phyloP scores from a whole-genome alignment of 1,284 basidiomycete species.

The Ganoderma lingzhi region DNA sequence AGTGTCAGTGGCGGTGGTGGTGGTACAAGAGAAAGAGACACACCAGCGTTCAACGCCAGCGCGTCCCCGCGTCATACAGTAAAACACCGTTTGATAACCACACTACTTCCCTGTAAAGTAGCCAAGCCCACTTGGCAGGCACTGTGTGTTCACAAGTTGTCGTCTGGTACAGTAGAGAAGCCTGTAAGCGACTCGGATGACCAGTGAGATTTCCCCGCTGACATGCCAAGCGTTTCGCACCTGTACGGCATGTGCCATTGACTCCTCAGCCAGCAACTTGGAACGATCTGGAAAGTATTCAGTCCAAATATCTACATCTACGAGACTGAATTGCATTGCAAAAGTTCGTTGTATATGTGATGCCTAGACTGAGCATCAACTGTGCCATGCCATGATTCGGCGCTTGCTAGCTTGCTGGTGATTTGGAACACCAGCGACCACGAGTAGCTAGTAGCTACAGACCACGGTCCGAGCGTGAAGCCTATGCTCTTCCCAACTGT shows the following conservation, averaged over 20 bases:
- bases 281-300: not conserved
- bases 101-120: conserved; percentile 18
- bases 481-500: not conserved
- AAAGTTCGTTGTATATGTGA: not conserved
- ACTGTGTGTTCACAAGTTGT: conserved; percentile 13
- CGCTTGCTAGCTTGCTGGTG: not conserved
- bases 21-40: conserved; percentile 9
- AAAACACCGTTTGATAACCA: conserved; percentile 3
- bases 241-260: conserved; percentile 1
- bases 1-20: not conserved
- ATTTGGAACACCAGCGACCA: no score
- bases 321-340: not conserved
- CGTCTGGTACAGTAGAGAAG: conserved; percentile 16
- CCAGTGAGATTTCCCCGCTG: conserved; percentile 15
- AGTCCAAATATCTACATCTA: not conserved
- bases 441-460: no score
- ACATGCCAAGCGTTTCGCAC: conserved; percentile 24
- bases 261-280: conserved; percentile 1
- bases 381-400: not conserved
- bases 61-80: not conserved
- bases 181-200: not conserved
- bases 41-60: not conserved
- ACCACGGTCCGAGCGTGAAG: no score
- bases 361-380: not conserved
- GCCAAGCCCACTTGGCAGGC: conserved; percentile 32